Conservation (phyloP, 345 rosid species). For the Syzygium grande region DNA sequence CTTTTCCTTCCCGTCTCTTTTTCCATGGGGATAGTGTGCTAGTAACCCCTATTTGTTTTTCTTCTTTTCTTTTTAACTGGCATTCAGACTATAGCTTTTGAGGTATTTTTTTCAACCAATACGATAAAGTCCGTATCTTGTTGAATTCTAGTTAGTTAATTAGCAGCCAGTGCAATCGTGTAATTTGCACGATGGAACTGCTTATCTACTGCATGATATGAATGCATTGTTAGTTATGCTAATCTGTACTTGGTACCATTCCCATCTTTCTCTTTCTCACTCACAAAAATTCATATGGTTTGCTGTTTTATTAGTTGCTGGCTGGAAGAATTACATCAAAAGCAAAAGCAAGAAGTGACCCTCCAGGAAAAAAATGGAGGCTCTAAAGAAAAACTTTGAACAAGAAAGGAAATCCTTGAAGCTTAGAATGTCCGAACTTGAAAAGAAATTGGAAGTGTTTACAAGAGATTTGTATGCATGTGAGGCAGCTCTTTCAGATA, state of each 20-base stretch:
- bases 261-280: background rate
- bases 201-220: background rate
- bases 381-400: constrained; percentile 43
- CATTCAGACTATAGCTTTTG: no score
- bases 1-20: no score
- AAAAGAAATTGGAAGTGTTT: constrained; percentile 45
- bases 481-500: constrained; percentile 36
- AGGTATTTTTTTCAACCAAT: no score
- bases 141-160: no score
- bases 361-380: constrained; percentile 61
- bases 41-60: no score
- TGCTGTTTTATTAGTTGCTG: constrained; percentile 31
- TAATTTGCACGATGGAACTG: background rate
- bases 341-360: constrained; percentile 40
- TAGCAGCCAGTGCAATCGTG: no score
- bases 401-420: constrained; percentile 49
- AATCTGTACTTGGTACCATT: background rate
- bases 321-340: constrained; percentile 56
- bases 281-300: background rate
- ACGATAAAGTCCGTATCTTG: background rate
- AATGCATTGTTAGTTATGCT: no score
- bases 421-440: constrained; percentile 50
- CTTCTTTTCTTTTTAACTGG: no score
- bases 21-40: no score
- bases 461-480: constrained; percentile 40